Percentiles rank a stretch among this genome's conserved stretches.
Evolutionary conservation across 2,329 filamentous ascomycete genomes (phyloP).

Genomic region (Metarhizium brunneum): DNA sequence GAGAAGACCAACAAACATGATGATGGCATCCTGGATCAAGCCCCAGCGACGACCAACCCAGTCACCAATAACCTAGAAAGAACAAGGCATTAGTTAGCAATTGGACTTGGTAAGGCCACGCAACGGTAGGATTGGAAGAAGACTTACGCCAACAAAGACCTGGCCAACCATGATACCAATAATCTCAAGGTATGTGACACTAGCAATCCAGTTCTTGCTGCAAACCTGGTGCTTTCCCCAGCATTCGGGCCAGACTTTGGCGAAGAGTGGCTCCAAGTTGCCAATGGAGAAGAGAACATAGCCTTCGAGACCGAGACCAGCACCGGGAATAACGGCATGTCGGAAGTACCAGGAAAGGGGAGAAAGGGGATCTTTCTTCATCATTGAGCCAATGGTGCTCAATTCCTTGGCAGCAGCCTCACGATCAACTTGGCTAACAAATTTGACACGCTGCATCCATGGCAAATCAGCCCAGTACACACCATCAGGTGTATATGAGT

Average conservation of each 20-base stretch:
- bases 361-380: conserved; percentile 76
- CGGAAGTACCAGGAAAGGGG: conserved; percentile 80
- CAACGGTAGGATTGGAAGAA: not conserved
- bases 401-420: conserved; percentile 63
- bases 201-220: conserved; percentile 68
- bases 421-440: conserved; percentile 66
- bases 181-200: conserved; percentile 87
- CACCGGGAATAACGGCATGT: conserved; percentile 87
- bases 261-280: conserved; percentile 77
- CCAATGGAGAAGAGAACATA: conserved; percentile 97
- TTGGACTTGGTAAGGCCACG: not conserved
- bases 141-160: conserved; percentile 67
- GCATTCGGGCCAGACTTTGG: conserved; percentile 65
- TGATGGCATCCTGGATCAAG: conserved; percentile 84
- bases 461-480: conserved; percentile 90
- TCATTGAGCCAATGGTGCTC: conserved; percentile 60
- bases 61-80: conserved; percentile 42
- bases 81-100: conserved; percentile 11
- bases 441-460: conserved; percentile 57
- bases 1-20: conserved; percentile 89
- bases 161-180: conserved; percentile 93
- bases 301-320: conserved; percentile 84
- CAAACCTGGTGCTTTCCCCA: conserved; percentile 64
- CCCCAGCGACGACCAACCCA: conserved; percentile 90
- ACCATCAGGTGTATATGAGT: conserved; percentile 74